These are phyloP conservation scores for Neophaeococcomyces mojaviensis DNA, from an alignment of 2,329 filamentous ascomycete genomes.

Conservation along the genomic window DNA sequence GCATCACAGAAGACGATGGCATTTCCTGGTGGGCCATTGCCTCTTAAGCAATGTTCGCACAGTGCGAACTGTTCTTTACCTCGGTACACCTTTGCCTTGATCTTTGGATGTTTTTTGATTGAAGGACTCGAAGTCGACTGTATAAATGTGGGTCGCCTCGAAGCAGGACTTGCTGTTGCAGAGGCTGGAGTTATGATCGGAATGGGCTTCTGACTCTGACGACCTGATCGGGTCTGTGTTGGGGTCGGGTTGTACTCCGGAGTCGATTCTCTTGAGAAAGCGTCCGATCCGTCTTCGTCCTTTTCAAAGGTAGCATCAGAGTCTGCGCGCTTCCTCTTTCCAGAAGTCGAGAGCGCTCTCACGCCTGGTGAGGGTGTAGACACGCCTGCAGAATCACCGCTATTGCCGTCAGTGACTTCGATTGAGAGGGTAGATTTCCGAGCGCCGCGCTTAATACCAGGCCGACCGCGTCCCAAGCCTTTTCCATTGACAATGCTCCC, in stretches of 20 bases:
- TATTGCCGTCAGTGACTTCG: slow-evolving; percentile 2
- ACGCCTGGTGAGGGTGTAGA: background rate
- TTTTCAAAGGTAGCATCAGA: slow-evolving; percentile 7
- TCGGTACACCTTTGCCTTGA: slow-evolving; percentile 52
- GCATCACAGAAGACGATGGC: slow-evolving; percentile 80
- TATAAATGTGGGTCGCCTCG: slow-evolving; percentile 12
- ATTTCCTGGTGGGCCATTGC: slow-evolving; percentile 64
- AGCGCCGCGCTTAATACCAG: slow-evolving; percentile 24
- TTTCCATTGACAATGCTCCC: slow-evolving; percentile 22
- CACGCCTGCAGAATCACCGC: background rate
- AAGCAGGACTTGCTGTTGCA: slow-evolving; percentile 19
- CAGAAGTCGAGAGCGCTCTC: background rate
- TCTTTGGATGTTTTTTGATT: slow-evolving; percentile 35
- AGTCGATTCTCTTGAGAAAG: slow-evolving; percentile 31
- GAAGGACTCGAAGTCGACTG: slow-evolving; percentile 15
- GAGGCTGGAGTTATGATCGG: slow-evolving; percentile 50
- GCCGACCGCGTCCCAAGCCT: slow-evolving; percentile 22
- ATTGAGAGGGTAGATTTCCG: slow-evolving; percentile 9
- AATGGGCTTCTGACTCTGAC: slow-evolving; percentile 59
- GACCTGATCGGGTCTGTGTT: slow-evolving; percentile 68
- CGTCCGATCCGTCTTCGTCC: slow-evolving; percentile 14
- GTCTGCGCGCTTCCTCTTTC: slow-evolving; percentile 14
- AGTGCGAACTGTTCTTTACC: slow-evolving; percentile 39
- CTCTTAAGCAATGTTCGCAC: slow-evolving; percentile 66
- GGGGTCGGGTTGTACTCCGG: slow-evolving; percentile 46